Conservation (phyloP, 805 yeast genomes). For the Yarrowia sp. region DNA sequence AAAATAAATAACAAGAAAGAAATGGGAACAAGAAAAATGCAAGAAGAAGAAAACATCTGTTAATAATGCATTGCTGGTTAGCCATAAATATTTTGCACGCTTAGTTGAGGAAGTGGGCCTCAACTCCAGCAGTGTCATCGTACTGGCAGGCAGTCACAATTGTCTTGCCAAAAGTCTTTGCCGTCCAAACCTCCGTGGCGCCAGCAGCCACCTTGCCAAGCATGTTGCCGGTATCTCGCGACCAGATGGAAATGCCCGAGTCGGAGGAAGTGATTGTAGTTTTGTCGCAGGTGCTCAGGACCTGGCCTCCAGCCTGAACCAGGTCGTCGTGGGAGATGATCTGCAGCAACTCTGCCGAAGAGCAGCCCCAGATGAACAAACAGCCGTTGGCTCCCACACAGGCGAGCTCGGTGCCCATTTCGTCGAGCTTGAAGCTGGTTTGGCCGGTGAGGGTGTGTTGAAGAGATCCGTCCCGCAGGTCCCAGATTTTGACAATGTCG, state of each 20-base stretch:
- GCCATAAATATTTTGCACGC: not conserved
- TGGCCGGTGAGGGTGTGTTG: constrained; percentile 5
- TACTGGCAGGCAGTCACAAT: constrained; percentile 12
- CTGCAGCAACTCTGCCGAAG: not conserved
- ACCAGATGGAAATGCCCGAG: constrained; percentile 6
- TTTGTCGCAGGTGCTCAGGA: not conserved
- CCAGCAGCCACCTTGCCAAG: constrained; percentile 1
- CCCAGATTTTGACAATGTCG: constrained; percentile 9
- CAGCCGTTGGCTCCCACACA: constrained; percentile 8
- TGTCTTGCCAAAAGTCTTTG: not conserved
- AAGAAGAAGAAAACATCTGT: not conserved
- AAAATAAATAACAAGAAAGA: no score
- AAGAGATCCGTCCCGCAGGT: not conserved
- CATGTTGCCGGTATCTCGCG: not conserved
- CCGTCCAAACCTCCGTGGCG: not conserved
- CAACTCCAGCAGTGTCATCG: constrained; percentile 3
- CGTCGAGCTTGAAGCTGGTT: constrained; percentile 4
- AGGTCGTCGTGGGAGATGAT: constrained; percentile 1
- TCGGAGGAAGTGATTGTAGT: not conserved
- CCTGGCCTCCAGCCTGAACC: not conserved
- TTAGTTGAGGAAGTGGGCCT: constrained; percentile 3
- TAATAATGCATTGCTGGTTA: not conserved
- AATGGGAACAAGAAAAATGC: no score
- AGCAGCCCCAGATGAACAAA: not conserved
- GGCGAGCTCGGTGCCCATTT: constrained; percentile 1